Evolutionary conservation across 2,329 filamentous ascomycete genomes (phyloP).

Genomic region (Dothideomycetes sp.): DNA sequence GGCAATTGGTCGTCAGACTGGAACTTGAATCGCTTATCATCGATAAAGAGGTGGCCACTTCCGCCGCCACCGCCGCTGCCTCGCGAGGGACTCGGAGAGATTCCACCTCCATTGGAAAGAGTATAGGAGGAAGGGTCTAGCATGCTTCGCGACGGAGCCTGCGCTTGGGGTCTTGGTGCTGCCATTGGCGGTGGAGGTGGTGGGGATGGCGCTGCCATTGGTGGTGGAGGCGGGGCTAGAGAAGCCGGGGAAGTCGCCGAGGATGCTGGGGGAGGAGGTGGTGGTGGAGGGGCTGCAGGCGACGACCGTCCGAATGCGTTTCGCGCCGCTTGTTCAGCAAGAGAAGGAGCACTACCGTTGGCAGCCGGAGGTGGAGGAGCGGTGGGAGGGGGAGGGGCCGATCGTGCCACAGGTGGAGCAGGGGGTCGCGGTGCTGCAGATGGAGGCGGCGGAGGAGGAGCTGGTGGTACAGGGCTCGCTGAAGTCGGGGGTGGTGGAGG

Average conservation of each 20-base stretch:
- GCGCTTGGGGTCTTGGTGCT: slow-evolving; percentile 12
- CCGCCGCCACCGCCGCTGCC: slow-evolving; percentile 1
- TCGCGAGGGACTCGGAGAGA: slow-evolving; percentile 7
- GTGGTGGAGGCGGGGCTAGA: slow-evolving; percentile 31
- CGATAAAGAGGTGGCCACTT: slow-evolving; percentile 40
- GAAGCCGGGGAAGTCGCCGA: slow-evolving; percentile 20
- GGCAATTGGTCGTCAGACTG: slow-evolving; percentile 72
- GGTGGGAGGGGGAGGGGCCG: slow-evolving; percentile 41
- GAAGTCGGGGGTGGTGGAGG: slow-evolving; percentile 24
- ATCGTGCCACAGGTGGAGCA: slow-evolving; percentile 16
- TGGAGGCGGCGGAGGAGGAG: slow-evolving; percentile 20
- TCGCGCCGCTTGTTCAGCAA: slow-evolving; percentile 48
- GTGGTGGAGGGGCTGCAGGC: slow-evolving; percentile 24
- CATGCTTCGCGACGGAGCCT: slow-evolving; percentile 9
- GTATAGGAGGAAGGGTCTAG: slow-evolving; percentile 20
- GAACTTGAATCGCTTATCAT: slow-evolving; percentile 79
- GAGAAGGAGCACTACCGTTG: slow-evolving; percentile 28
- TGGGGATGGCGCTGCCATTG: slow-evolving; percentile 21
- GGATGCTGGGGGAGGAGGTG: slow-evolving; percentile 24
- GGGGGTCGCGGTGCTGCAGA: slow-evolving; percentile 23
- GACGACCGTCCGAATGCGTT: slow-evolving; percentile 41
- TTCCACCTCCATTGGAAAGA: slow-evolving; percentile 28
- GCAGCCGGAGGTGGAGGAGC: slow-evolving; percentile 42
- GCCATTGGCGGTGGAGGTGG: slow-evolving; percentile 21
- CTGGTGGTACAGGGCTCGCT: slow-evolving; percentile 56